A percentile compares a stretch with the other conserved stretches of the same genome.
Conservation (phyloP, 805 yeast genomes). For the Sungouiella thailandica region DNA sequence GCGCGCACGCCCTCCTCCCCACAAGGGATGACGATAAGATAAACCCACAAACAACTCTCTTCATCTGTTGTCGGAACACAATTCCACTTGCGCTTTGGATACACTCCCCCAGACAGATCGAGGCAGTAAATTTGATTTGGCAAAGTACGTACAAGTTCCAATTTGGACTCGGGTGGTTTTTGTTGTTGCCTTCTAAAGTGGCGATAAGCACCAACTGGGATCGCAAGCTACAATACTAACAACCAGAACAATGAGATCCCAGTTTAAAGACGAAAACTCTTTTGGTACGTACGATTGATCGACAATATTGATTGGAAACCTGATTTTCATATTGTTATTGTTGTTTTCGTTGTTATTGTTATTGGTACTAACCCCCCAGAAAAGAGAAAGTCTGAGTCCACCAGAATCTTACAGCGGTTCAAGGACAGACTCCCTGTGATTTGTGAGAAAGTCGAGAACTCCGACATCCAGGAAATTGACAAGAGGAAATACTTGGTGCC, state of each 20-base stretch:
- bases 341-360: neutral
- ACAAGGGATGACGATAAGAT: slow-evolving; percentile 15
- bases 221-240: too few species aligned
- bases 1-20: slow-evolving; percentile 10
- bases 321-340: neutral
- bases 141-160: too few species aligned
- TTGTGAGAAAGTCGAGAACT: slow-evolving; percentile 95
- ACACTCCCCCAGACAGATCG: too few species aligned
- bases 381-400: slow-evolving; percentile 92
- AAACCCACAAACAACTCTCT: slow-evolving; percentile 1
- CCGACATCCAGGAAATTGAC: slow-evolving; percentile 93
- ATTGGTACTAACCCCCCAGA: slow-evolving; percentile 36
- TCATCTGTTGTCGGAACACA: too few species aligned
- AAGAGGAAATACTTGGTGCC: slow-evolving; percentile 97
- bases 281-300: slow-evolving; percentile 55
- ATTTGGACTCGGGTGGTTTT: too few species aligned
- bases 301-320: too few species aligned
- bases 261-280: slow-evolving; percentile 92
- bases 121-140: too few species aligned
- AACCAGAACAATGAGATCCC: slow-evolving; percentile 64
- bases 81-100: too few species aligned
- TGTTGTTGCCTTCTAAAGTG: too few species aligned
- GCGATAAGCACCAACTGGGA: too few species aligned
- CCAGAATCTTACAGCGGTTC: slow-evolving; percentile 84
- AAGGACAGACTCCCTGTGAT: slow-evolving; percentile 92